Conservation (phyloP, 352 stramenopile genomes). For the Phytophthora megakarya region DNA sequence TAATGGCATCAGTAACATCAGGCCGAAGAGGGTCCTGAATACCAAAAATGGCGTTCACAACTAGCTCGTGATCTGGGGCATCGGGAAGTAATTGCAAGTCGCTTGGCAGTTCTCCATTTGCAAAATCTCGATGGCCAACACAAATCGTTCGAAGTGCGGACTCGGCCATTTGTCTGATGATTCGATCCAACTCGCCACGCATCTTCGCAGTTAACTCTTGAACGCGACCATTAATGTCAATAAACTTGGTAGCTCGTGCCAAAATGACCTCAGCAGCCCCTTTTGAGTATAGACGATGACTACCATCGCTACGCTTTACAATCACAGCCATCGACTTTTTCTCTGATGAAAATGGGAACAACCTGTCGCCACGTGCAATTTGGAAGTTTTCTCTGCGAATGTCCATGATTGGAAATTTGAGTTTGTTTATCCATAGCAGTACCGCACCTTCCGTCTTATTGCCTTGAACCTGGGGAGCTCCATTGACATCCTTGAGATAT, state of each 20-base stretch:
- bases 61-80: constrained; percentile 75
- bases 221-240: constrained; percentile 61
- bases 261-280: constrained; percentile 81
- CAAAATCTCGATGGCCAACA: constrained; percentile 84
- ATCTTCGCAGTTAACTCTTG: constrained; percentile 60
- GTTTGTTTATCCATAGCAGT: constrained; percentile 70
- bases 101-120: constrained; percentile 45
- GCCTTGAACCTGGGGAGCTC: constrained; percentile 52
- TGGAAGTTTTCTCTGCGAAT: constrained; percentile 63
- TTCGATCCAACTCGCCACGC: constrained; percentile 69
- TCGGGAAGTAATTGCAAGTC: constrained; percentile 62
- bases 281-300: constrained; percentile 66
- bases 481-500: constrained; percentile 62
- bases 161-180: constrained; percentile 85
- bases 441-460: constrained; percentile 89
- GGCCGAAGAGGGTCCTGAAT: constrained; percentile 96
- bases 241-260: constrained; percentile 56
- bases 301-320: constrained; percentile 44
- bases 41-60: constrained; percentile 92
- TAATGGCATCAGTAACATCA: constrained; percentile 94
- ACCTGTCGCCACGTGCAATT: constrained; percentile 53
- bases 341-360: constrained; percentile 84
- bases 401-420: constrained; percentile 66
- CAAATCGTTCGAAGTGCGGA: constrained; percentile 88
- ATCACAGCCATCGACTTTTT: constrained; percentile 85